phyloP scores from a whole-genome alignment of 768 basidiomycete genomes.

The Flagelloscypha sp. region DNA sequence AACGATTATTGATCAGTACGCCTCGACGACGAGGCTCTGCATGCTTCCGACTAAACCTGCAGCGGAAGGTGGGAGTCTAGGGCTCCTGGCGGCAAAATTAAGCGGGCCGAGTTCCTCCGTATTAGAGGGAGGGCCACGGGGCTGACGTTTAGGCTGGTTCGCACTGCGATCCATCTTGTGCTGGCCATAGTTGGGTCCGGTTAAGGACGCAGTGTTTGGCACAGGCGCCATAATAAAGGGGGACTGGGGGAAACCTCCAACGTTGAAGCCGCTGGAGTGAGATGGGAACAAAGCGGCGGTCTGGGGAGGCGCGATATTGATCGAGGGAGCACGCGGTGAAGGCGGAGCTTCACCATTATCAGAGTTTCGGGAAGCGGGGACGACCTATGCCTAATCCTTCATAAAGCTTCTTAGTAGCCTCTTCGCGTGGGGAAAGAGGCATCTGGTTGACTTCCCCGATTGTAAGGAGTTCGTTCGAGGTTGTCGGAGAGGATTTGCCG shows the following conservation, averaged over 20 bases:
- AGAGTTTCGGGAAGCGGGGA: no score
- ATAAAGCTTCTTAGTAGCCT: conserved; percentile 78
- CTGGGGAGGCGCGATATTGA: no score
- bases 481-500: conserved; percentile 57
- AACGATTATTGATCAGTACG: conserved; percentile 51
- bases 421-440: conserved; percentile 78
- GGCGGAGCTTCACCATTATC: no score
- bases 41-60: conserved; percentile 73
- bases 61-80: conserved; percentile 76
- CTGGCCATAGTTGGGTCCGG: conserved; percentile 27
- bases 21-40: conserved; percentile 71
- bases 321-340: no score
- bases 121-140: conserved; percentile 80
- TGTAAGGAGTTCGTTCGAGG: conserved; percentile 42
- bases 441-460: no score
- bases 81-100: conserved; percentile 82
- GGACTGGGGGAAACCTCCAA: conserved; percentile 31
- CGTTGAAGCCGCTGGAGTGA: conserved; percentile 13
- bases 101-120: conserved; percentile 80
- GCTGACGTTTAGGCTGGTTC: conserved; percentile 76
- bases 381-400: conserved; percentile 85
- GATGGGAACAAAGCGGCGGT: conserved; percentile 26
- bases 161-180: conserved; percentile 49
- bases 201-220: no score
- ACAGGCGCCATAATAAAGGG: no score